Conservation (phyloP, 306 rosid genomes). For the Cicer pinnatifidum region DNA sequence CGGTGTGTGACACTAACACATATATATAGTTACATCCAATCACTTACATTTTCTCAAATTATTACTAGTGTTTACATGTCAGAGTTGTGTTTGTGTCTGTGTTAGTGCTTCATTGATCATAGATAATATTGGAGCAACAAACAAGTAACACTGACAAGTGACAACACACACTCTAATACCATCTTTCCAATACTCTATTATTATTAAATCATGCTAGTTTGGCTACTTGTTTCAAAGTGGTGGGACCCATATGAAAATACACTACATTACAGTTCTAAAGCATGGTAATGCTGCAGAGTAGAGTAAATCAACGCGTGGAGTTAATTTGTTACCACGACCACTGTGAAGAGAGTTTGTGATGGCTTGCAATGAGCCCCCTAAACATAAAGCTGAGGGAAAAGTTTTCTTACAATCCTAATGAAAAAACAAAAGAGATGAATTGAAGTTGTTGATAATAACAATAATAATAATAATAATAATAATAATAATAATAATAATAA, state of each 20-base stretch:
- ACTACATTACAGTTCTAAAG: not conserved
- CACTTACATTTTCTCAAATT: not conserved
- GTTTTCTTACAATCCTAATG: constrained; percentile 79
- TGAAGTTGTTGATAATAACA: not conserved
- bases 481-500: too few relatives aligned
- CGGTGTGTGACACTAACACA: not conserved
- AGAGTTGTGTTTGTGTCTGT: not conserved
- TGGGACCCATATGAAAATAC: not conserved
- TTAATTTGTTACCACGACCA: not conserved
- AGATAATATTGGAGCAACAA: not conserved
- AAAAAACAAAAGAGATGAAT: not conserved
- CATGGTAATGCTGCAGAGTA: not conserved
- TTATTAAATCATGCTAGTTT: too few relatives aligned
- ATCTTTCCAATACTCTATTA: not conserved
- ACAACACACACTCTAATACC: not conserved
- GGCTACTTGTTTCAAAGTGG: not conserved
- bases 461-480: too few relatives aligned
- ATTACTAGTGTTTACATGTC: not conserved
- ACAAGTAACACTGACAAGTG: not conserved
- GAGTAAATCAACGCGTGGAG: not conserved
- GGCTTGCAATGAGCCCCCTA: constrained; percentile 82
- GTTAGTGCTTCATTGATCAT: not conserved
- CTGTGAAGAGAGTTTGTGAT: constrained; percentile 55
- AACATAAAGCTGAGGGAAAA: constrained; percentile 84
- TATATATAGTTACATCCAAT: not conserved